phyloP scores from a whole-genome alignment of 2,329 filamentous ascomycete species.

The Mollisiaceae sp. region DNA sequence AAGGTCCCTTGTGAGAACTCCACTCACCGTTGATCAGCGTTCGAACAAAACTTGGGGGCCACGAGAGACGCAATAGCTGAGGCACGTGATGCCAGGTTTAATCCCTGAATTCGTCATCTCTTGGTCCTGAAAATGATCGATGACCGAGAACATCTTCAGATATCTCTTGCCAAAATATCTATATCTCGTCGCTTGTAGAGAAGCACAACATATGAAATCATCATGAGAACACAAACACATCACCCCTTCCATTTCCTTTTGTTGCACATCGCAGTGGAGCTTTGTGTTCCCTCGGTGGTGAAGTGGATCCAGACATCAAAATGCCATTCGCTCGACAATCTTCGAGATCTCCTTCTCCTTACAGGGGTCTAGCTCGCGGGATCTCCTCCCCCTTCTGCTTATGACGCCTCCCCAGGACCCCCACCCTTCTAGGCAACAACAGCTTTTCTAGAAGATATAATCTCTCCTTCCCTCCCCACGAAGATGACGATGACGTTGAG shows the following conservation, averaged over 20 bases:
- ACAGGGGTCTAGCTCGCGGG: background rate
- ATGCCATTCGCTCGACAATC: constrained; percentile 7
- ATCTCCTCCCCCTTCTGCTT: background rate
- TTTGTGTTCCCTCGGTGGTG: background rate
- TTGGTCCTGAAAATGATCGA: background rate
- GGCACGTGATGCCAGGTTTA: background rate
- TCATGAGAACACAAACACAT: background rate
- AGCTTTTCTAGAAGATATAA: background rate
- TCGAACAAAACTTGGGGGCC: background rate
- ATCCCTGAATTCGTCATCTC: background rate
- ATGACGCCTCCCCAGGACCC: too few species aligned
- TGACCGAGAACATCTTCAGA: background rate
- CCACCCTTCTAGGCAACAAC: background rate
- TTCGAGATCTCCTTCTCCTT: background rate
- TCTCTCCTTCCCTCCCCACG: background rate
- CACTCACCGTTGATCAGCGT: constrained; percentile 11
- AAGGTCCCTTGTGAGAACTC: background rate
- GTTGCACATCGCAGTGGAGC: constrained; percentile 4
- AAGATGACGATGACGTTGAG: constrained; percentile 1
- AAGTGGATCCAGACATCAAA: background rate
- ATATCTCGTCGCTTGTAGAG: background rate
- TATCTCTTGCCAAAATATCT: background rate
- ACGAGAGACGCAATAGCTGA: background rate
- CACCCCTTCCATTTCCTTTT: background rate
- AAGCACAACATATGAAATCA: background rate